Evolutionary conservation across 2,329 filamentous ascomycete genomes (phyloP).

Genomic region (Pseudonectria buxi): DNA sequence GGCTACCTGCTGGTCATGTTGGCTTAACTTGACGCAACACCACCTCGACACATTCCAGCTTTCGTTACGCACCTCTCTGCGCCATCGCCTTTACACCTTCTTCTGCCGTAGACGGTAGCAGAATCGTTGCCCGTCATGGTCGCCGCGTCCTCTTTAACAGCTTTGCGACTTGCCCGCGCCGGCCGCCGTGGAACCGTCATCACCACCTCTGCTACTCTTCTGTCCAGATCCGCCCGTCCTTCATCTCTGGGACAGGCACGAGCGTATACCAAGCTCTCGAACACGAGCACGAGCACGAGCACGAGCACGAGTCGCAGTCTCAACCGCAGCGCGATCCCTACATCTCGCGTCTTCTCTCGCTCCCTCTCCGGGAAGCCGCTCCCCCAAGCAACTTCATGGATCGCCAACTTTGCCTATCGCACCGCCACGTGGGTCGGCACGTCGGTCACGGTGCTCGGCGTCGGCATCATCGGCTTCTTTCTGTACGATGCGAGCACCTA

Average conservation of each 20-base stretch:
- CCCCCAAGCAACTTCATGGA: constrained; percentile 39
- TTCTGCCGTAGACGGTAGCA: not conserved
- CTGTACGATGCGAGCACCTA: constrained; percentile 92
- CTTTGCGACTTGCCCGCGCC: constrained; percentile 17
- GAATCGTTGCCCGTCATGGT: constrained; percentile 9
- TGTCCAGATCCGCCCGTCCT: constrained; percentile 9
- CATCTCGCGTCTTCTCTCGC: constrained; percentile 26
- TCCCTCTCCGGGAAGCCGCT: constrained; percentile 47
- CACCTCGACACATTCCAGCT: too few species aligned
- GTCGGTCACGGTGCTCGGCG: constrained; percentile 63
- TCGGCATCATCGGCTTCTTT: constrained; percentile 76
- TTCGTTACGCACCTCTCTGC: not conserved
- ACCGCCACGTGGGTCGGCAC: constrained; percentile 59
- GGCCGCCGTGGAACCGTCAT: constrained; percentile 8
- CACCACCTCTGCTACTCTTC: constrained; percentile 9
- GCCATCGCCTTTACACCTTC: constrained; percentile 2
- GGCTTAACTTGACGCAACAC: too few species aligned
- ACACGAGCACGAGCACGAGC: constrained; percentile 9
- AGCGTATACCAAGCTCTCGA: constrained; percentile 16
- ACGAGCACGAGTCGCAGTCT: constrained; percentile 4
- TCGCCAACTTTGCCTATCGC: constrained; percentile 58
- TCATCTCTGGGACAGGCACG: constrained; percentile 9
- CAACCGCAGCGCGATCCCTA: constrained; percentile 7
- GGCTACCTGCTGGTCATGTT: too few species aligned
- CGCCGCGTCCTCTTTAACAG: constrained; percentile 17